Base-by-base conservation (phyloP, 257 asterid species). In the Paulownia fortunei region DNA sequence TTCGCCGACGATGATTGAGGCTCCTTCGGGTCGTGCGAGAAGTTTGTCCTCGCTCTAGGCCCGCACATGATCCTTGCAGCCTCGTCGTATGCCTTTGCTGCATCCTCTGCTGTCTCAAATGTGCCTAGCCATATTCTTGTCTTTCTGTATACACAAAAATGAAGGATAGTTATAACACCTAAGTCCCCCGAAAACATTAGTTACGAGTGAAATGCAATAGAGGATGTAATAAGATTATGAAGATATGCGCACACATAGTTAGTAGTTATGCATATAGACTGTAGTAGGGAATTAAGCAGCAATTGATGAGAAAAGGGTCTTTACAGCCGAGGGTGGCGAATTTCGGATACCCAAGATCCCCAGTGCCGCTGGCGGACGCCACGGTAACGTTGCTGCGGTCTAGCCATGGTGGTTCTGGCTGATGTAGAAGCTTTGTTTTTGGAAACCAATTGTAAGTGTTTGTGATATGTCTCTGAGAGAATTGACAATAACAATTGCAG, bases 291-390 rank as follows among this genome's bases (percentile, higher is more conserved):
- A 61, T 19, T 0, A 13, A 32, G 21, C 3, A 34, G 3, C 3
- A 26, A 3, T 18, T 24, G 39, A 77, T 6, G 52, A 24, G 24
- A 23, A 64, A 11, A 19, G 66, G 27, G 69, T 73, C 59, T 82
- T 79, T 85, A 94, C 98, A 94, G 62, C 46, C 87, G 70, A 8
- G 98, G 98, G 84, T 94, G 98, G 85, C 98, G 98, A 76, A 94
- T 94, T 86, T 94, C 98, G 3, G 98, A 94, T 8, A 94, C 98
- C 98, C 98, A 94, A 4, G 98, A 94, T 8, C 98, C 98, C 98
- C 98, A 94, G 62, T 94, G 98, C 78, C 98, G 90, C 80, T 94
- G 98, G 52, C 98, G 91, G 37, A 94, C 98, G 21, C 98, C 98
- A 5, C 98, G 80, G 80, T 84, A 94, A 3, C 97, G 89, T 55